A percentile compares a stretch with the other conserved stretches of the same genome.
Evolutionary conservation across 2,329 filamentous ascomycete species (phyloP).

Genomic region (Epicoccum sorghinum): DNA sequence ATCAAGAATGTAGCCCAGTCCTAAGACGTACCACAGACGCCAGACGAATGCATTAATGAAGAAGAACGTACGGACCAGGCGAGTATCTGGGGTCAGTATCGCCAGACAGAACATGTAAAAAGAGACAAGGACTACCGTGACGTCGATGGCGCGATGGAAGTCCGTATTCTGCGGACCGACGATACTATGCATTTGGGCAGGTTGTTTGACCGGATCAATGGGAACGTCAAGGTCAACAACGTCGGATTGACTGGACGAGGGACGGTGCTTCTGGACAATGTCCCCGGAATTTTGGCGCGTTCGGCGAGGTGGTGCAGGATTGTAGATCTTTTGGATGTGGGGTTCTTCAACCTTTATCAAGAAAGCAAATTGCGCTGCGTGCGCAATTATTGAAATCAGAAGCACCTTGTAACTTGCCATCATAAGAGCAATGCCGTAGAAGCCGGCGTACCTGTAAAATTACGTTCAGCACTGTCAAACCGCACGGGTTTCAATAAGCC

Average conservation of each 20-base stretch:
- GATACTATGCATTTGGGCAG: conserved; percentile 78
- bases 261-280: conserved; percentile 48
- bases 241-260: conserved; percentile 46
- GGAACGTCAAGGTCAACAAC: conserved; percentile 45
- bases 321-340: conserved; percentile 98
- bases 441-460: conserved; percentile 80
- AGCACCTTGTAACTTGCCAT: conserved; percentile 97
- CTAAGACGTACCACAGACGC: conserved; percentile 91
- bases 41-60: conserved; percentile 79
- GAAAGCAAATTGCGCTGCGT: conserved; percentile 93
- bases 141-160: conserved; percentile 84
- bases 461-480: conserved; percentile 9
- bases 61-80: conserved; percentile 77
- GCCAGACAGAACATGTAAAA: conserved; percentile 77
- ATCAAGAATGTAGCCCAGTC: conserved; percentile 83
- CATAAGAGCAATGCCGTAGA: conserved; percentile 98
- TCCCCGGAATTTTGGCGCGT: conserved; percentile 56
- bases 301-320: conserved; percentile 79
- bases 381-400: conserved; percentile 94
- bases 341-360: conserved; percentile 91
- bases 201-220: conserved; percentile 57
- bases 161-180: conserved; percentile 85
- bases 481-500: neutral
- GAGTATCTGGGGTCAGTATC: conserved; percentile 76
- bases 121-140: conserved; percentile 76